A percentile compares a stretch with the other conserved stretches of the same genome.
Evolutionary conservation across 306 rosid species (phyloP).

Genomic region (Fragaria nilgerrensis): DNA sequence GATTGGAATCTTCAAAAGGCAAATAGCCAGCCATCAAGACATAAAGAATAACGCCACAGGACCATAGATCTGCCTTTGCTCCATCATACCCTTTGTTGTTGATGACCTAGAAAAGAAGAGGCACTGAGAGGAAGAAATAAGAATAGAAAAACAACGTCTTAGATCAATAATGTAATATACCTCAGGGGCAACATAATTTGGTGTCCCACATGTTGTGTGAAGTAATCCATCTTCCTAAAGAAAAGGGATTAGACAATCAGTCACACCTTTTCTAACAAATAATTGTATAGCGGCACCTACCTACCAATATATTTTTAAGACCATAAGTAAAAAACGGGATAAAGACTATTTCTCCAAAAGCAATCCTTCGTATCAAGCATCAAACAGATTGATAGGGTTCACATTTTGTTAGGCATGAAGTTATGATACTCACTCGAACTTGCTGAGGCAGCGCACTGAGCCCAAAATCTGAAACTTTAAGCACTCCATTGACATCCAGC

Average conservation of each 20-base stretch:
- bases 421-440: slow-evolving; percentile 69
- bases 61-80: slow-evolving; percentile 93
- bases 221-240: slow-evolving; percentile 86
- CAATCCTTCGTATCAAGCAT: background rate
- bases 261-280: background rate
- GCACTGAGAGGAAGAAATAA: slow-evolving; percentile 19
- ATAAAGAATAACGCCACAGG: slow-evolving; percentile 89
- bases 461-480: slow-evolving; percentile 96
- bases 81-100: slow-evolving; percentile 92
- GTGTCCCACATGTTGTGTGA: slow-evolving; percentile 96
- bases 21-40: slow-evolving; percentile 94
- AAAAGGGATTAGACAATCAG: slow-evolving; percentile 19
- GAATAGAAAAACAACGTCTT: slow-evolving; percentile 15
- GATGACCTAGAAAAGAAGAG: slow-evolving; percentile 63
- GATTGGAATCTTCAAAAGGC: slow-evolving; percentile 89
- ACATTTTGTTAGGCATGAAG: slow-evolving; percentile 11
- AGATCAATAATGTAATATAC: slow-evolving; percentile 39
- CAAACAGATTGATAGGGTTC: background rate
- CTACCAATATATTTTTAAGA: background rate
- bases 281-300: background rate
- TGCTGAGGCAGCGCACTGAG: slow-evolving; percentile 94
- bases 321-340: background rate
- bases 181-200: slow-evolving; percentile 99
- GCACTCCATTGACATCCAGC: slow-evolving; percentile 67
- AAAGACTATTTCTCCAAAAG: background rate